A percentile compares a stretch with the other conserved stretches of the same genome.
phyloP scores from a whole-genome alignment of 2,329 filamentous ascomycete genomes.

The Fusarium anguioides region DNA sequence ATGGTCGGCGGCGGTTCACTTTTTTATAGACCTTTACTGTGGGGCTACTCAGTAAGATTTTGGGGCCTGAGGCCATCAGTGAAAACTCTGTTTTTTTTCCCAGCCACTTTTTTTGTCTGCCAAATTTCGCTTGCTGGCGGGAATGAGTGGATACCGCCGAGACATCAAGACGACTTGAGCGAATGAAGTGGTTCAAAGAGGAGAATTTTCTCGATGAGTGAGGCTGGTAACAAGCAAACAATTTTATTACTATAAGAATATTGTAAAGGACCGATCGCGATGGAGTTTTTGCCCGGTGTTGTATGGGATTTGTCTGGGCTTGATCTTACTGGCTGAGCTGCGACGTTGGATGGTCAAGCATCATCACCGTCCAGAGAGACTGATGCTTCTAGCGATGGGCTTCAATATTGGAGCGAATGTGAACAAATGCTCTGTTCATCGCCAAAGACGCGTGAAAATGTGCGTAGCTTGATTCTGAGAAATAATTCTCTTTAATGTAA shows the following conservation, averaged over 20 bases:
- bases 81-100: constrained; percentile 27
- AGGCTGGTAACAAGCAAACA: not conserved
- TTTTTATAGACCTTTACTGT: constrained; percentile 25
- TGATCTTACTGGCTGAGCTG: no score
- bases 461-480: no score
- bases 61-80: constrained; percentile 14
- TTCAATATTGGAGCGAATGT: no score
- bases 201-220: not conserved
- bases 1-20: constrained; percentile 13
- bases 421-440: no score
- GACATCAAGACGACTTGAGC: not conserved
- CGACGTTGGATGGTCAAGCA: no score
- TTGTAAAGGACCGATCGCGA: not conserved
- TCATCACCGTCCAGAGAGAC: no score
- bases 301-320: no score
- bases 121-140: constrained; percentile 3
- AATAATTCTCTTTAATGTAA: no score
- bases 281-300: not conserved
- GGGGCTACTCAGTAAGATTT: not conserved
- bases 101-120: constrained; percentile 22
- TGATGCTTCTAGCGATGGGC: no score
- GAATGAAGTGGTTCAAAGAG: not conserved
- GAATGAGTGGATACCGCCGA: not conserved
- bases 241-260: not conserved
- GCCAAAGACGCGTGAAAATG: no score